A percentile compares a stretch with the other conserved stretches of the same genome.
Evolutionary conservation across 2,329 filamentous ascomycete species (phyloP).

Genomic region (Lachnum nothofagi): DNA sequence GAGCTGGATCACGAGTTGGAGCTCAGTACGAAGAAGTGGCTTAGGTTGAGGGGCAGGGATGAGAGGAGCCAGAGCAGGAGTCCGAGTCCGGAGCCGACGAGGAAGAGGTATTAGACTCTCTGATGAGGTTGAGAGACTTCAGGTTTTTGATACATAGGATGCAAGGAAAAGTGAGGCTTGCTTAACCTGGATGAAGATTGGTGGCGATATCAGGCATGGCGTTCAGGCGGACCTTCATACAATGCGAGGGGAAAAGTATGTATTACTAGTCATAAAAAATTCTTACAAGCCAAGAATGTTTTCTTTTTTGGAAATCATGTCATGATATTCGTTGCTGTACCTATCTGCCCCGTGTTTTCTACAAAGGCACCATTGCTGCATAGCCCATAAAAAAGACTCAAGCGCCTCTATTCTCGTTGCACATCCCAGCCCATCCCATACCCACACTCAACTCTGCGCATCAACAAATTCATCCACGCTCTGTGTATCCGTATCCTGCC

Average conservation of each 20-base stretch:
- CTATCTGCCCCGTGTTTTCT: conserved; percentile 11
- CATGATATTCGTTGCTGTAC: conserved; percentile 3
- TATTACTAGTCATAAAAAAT: too few species aligned
- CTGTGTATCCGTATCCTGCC: conserved; percentile 29
- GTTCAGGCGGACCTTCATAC: conserved; percentile 11
- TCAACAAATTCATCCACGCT: conserved; percentile 34
- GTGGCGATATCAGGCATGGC: conserved; percentile 13
- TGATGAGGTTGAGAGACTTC: too few species aligned
- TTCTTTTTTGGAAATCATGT: not conserved
- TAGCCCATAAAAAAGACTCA: not conserved
- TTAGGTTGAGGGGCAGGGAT: conserved; percentile 78
- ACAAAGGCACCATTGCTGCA: not conserved
- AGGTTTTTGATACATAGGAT: not conserved
- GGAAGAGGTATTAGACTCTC: conserved; percentile 62
- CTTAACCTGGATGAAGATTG: not conserved
- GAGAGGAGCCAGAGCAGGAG: conserved; percentile 75
- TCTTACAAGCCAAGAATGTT: too few species aligned
- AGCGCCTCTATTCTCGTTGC: conserved; percentile 8
- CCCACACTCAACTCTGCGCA: conserved; percentile 22
- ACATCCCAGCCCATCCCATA: not conserved
- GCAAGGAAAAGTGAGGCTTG: too few species aligned
- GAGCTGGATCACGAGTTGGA: conserved; percentile 86
- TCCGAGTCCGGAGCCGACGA: conserved; percentile 78
- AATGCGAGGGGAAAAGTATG: too few species aligned
- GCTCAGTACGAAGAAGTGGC: conserved; percentile 92